Evolutionary conservation across 1,284 basidiomycete genomes (phyloP).

Genomic region (Mycosarcoma maydis): DNA sequence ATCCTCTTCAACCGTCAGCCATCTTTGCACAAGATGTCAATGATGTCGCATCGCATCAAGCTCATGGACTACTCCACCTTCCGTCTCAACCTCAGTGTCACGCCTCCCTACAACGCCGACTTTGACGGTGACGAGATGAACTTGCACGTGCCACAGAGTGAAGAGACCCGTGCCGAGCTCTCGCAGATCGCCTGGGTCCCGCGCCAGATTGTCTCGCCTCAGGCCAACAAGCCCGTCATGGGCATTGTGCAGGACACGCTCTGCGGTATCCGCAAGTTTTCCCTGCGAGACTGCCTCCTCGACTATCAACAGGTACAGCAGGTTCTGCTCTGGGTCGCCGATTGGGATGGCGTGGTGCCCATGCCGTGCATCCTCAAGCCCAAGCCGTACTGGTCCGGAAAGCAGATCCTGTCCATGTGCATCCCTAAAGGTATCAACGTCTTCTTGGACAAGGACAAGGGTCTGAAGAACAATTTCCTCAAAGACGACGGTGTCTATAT

Average conservation of each 20-base stretch:
- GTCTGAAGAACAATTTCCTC: slow-evolving; percentile 60
- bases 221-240: slow-evolving; percentile 99
- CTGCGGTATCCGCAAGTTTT: slow-evolving; percentile 97
- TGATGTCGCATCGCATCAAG: slow-evolving; percentile 99
- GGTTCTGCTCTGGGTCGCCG: slow-evolving; percentile 94
- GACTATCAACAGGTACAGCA: slow-evolving; percentile 77
- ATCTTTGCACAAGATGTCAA: slow-evolving; percentile 99
- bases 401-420: slow-evolving; percentile 91
- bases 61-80: slow-evolving; percentile 99
- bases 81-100: slow-evolving; percentile 92
- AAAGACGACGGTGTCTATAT: slow-evolving; percentile 91
- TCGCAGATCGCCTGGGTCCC: slow-evolving; percentile 99
- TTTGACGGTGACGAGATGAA: slow-evolving; percentile 99
- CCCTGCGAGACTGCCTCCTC: slow-evolving; percentile 77
- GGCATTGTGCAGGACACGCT: slow-evolving; percentile 99
- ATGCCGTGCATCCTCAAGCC: slow-evolving; percentile 95
- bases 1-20: slow-evolving; percentile 99
- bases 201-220: slow-evolving; percentile 97
- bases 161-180: slow-evolving; percentile 97
- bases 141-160: slow-evolving; percentile 91
- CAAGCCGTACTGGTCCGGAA: slow-evolving; percentile 96
- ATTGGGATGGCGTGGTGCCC: slow-evolving; percentile 94
- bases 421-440: slow-evolving; percentile 98
- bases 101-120: slow-evolving; percentile 68
- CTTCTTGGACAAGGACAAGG: slow-evolving; percentile 61